A percentile compares a stretch with the other conserved stretches of the same genome.
These are phyloP conservation scores for Phytophthora pseudosyringae DNA, from an alignment of 352 stramenopile species.

Conservation along the genomic window DNA sequence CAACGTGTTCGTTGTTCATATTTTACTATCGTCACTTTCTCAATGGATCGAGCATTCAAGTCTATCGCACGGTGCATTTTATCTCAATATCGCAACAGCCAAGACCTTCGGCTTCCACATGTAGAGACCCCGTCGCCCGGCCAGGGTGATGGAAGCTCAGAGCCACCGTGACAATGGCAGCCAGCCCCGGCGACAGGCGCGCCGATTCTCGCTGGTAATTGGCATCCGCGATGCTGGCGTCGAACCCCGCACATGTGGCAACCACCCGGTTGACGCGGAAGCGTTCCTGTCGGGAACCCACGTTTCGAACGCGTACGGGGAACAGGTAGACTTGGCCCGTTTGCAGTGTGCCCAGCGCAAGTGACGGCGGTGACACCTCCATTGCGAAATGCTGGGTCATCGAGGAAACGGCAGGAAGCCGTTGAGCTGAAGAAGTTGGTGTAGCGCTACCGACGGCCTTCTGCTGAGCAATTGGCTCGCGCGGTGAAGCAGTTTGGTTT, in stretches of 20 bases:
- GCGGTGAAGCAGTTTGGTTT: background rate
- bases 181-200: slow-evolving; percentile 61
- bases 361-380: slow-evolving; percentile 57
- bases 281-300: slow-evolving; percentile 68
- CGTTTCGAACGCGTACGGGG: slow-evolving; percentile 68
- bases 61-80: slow-evolving; percentile 54
- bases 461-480: slow-evolving; percentile 9
- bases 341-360: slow-evolving; percentile 46
- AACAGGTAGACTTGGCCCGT: slow-evolving; percentile 71
- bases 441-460: background rate
- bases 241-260: slow-evolving; percentile 45
- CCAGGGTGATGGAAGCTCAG: slow-evolving; percentile 68
- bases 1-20: background rate
- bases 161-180: slow-evolving; percentile 64
- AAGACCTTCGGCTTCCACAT: slow-evolving; percentile 61
- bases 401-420: slow-evolving; percentile 15
- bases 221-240: slow-evolving; percentile 53
- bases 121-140: slow-evolving; percentile 46
- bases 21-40: background rate
- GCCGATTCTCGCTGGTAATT: slow-evolving; percentile 67
- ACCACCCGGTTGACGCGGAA: slow-evolving; percentile 65
- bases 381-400: slow-evolving; percentile 51
- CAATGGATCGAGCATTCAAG: background rate
- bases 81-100: slow-evolving; percentile 58
- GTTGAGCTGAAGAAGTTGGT: slow-evolving; percentile 34